phyloP scores from a whole-genome alignment of 371 early-diverging fungal species.

The Actinomucor elegans region DNA sequence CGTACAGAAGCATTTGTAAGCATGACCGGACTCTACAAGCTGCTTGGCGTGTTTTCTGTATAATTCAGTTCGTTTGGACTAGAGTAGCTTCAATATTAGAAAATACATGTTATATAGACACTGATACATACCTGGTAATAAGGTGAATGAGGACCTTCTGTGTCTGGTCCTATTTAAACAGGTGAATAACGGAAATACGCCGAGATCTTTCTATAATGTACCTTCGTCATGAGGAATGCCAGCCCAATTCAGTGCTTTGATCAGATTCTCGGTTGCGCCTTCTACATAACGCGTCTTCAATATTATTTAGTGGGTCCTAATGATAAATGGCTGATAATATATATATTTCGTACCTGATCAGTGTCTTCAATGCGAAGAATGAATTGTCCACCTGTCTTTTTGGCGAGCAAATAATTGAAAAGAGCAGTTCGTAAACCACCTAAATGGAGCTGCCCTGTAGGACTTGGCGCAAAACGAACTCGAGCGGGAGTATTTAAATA shows the following conservation, averaged over 20 bases:
- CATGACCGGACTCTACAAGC: conserved; percentile 76
- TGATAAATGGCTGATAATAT: too few relatives aligned
- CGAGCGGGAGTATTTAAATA: conserved; percentile 45
- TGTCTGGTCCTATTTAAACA: conserved; percentile 51
- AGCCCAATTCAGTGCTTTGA: conserved; percentile 73
- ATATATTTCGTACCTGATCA: conserved; percentile 61
- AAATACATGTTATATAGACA: not conserved
- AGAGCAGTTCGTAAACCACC: conserved; percentile 94
- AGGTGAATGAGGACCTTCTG: conserved; percentile 62
- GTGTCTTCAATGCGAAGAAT: conserved; percentile 95
- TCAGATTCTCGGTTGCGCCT: conserved; percentile 74
- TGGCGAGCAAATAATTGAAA: conserved; percentile 87
- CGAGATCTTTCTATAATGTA: conserved; percentile 1
- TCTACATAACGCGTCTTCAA: conserved; percentile 75
- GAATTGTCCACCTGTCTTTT: conserved; percentile 72
- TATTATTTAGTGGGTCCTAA: too few relatives aligned
- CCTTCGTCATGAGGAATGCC: conserved; percentile 84
- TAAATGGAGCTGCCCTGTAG: conserved; percentile 91
- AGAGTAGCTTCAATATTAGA: not conserved
- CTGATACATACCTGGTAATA: conserved; percentile 63
- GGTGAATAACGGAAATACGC: not conserved
- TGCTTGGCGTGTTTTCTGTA: conserved; percentile 69
- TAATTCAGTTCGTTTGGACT: conserved; percentile 76
- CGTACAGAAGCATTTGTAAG: conserved; percentile 90
- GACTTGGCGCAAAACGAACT: conserved; percentile 94